Evolutionary conservation across 139 green algal species (phyloP), one percentile per base, ranked within the genome.

Genomic region (Edaphochlamys debaryana): DNA sequence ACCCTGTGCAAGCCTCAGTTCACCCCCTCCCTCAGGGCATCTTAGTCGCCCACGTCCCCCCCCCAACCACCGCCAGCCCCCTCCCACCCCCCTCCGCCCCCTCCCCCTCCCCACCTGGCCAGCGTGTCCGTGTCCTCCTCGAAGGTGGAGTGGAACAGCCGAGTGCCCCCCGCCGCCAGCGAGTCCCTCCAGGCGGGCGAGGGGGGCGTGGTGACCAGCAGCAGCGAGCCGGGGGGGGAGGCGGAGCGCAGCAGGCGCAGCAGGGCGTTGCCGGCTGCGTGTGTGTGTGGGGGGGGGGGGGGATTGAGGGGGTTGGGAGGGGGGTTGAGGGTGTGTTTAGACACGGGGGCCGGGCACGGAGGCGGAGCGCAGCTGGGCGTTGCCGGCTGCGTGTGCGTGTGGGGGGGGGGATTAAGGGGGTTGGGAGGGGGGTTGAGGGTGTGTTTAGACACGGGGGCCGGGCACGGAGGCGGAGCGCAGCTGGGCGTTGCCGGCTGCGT

Each of bases 91-190:
- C n/a, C n/a, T n/a, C n/a, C n/a, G n/a, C n/a, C n/a, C n/a, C n/a
- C n/a, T n/a, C n/a, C n/a, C n/a, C n/a, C n/a, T n/a, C 45, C 64
- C 11, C 64, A 69, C 64, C 64, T 42, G 5, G 34, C 64, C 64
- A 45, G 34, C 38, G 71, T 79, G 5, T 79, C 34, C 52, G 7
- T 34, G 32, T 50, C 52, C 34, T 67, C 50, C 52, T 79, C 71
- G 71, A 66, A 79, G 34, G 71, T 79, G n/a, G 64, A 36, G 52
- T 79, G 71, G 71, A 68, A 52, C 50, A 79, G 71, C 48, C 36
- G n/a, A 29, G 37, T 8, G 29, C 71, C 50, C 4, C 29, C 34
- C 27, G 34, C 50, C 36, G 71, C 71, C 71, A 79, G 71, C 37
- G 52, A 6, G 48, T 79, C 71, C 34, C 71, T 36, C 71, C 71